Conservation (phyloP, 2,329 filamentous ascomycete genomes). For the Penicillium sp. region DNA sequence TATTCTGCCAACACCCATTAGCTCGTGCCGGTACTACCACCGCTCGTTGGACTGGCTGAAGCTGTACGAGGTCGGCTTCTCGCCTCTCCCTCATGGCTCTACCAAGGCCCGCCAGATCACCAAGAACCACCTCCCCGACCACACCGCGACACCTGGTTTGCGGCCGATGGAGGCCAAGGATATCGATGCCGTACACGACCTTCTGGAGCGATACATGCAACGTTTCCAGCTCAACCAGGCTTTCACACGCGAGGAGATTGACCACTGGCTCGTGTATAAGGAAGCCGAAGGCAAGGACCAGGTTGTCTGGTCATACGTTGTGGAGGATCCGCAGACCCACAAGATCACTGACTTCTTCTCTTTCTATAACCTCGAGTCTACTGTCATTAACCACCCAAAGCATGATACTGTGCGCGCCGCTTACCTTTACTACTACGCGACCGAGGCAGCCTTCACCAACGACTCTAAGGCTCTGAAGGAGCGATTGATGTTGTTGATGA, state of each 20-base stretch:
- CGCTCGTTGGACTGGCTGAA: slow-evolving; percentile 94
- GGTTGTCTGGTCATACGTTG: slow-evolving; percentile 91
- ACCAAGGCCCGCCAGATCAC: slow-evolving; percentile 82
- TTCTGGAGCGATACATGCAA: slow-evolving; percentile 74
- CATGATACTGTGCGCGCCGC: slow-evolving; percentile 81
- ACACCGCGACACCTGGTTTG: slow-evolving; percentile 71
- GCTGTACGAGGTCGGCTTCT: slow-evolving; percentile 92
- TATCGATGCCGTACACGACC: slow-evolving; percentile 68
- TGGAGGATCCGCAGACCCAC: slow-evolving; percentile 68
- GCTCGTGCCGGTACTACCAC: slow-evolving; percentile 93
- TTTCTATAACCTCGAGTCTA: slow-evolving; percentile 93
- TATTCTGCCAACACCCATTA: slow-evolving; percentile 85
- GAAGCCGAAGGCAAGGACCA: slow-evolving; percentile 66
- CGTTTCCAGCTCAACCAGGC: slow-evolving; percentile 82
- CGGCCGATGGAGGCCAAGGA: slow-evolving; percentile 79
- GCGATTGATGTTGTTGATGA: slow-evolving; percentile 77
- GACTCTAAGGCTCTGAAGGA: slow-evolving; percentile 64
- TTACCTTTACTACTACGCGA: slow-evolving; percentile 96
- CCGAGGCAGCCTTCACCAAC: slow-evolving; percentile 67
- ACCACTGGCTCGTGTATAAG: slow-evolving; percentile 82
- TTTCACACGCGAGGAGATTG: slow-evolving; percentile 75
- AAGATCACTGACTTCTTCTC: slow-evolving; percentile 96
- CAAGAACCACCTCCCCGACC: slow-evolving; percentile 78
- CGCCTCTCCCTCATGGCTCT: slow-evolving; percentile 76
- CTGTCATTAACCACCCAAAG: slow-evolving; percentile 78